phyloP scores from a whole-genome alignment of 306 rosid genomes.

The Inga laurina region DNA sequence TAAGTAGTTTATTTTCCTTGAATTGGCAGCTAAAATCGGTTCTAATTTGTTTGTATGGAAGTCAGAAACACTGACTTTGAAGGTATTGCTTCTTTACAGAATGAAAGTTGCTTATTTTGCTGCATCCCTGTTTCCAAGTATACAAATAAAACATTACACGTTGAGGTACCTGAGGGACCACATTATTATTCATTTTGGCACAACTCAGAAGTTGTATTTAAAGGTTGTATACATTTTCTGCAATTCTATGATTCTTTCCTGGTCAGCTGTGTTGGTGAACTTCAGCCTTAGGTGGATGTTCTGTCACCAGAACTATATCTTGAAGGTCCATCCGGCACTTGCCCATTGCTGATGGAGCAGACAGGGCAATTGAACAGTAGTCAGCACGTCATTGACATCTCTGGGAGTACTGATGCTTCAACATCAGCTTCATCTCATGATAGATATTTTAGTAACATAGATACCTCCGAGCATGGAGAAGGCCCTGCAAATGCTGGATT shows the following conservation, averaged over 20 bases:
- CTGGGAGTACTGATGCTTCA: conserved; percentile 41
- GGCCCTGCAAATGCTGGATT: conserved; percentile 39
- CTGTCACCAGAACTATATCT: conserved; percentile 44
- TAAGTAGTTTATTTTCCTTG: background rate
- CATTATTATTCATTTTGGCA: background rate
- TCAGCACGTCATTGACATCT: conserved; percentile 61
- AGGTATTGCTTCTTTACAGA: conserved; percentile 34
- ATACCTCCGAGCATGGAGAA: conserved; percentile 44
- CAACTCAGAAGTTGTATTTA: conserved; percentile 19
- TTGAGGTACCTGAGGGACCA: conserved; percentile 4
- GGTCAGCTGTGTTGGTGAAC: conserved; percentile 37
- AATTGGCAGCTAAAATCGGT: background rate
- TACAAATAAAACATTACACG: background rate
- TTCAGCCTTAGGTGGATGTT: conserved; percentile 71
- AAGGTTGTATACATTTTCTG: background rate
- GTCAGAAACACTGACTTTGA: background rate
- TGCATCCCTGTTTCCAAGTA: conserved; percentile 20
- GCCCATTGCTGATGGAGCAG: conserved; percentile 62
- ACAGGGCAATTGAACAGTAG: conserved; percentile 34
- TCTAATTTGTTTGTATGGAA: background rate
- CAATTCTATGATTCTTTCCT: conserved; percentile 45
- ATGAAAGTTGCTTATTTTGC: conserved; percentile 18
- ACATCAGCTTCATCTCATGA: conserved; percentile 46
- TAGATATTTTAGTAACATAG: conserved; percentile 38
- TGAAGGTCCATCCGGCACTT: conserved; percentile 45